phyloP scores from a whole-genome alignment of 441 rosid genomes.

The Erodium texanum region DNA sequence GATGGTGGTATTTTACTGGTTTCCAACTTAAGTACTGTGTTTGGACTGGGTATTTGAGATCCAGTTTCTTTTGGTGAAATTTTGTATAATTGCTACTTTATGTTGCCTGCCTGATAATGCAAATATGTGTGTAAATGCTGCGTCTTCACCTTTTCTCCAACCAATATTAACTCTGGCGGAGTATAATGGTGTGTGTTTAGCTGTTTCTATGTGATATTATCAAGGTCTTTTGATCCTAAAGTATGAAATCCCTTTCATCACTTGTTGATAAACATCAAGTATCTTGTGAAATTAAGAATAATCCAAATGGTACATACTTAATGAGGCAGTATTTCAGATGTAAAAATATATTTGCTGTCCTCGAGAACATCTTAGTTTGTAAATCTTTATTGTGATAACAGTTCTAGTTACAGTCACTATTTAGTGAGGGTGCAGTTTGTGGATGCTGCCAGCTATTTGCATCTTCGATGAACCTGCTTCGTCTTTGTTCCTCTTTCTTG shows the following conservation, averaged over 20 bases:
- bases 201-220: neutral
- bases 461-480: neutral
- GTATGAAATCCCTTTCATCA: neutral
- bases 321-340: neutral
- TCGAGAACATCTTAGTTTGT: neutral
- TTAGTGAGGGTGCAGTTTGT: neutral
- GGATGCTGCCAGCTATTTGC: neutral
- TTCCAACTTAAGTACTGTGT: slow-evolving; percentile 10
- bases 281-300: slow-evolving; percentile 3
- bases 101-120: neutral
- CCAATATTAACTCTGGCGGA: neutral
- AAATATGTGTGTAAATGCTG: neutral
- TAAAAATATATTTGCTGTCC: neutral
- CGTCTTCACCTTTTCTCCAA: neutral
- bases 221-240: neutral
- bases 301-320: neutral
- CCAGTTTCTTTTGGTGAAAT: neutral
- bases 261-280: neutral
- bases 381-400: neutral
- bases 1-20: slow-evolving; percentile 40
- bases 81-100: neutral
- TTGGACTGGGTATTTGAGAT: slow-evolving; percentile 10
- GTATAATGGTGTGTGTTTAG: neutral
- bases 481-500: neutral
- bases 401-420: neutral